phyloP scores from a whole-genome alignment of 1,284 basidiomycete genomes.

The Butyriboletus appendiculatus region DNA sequence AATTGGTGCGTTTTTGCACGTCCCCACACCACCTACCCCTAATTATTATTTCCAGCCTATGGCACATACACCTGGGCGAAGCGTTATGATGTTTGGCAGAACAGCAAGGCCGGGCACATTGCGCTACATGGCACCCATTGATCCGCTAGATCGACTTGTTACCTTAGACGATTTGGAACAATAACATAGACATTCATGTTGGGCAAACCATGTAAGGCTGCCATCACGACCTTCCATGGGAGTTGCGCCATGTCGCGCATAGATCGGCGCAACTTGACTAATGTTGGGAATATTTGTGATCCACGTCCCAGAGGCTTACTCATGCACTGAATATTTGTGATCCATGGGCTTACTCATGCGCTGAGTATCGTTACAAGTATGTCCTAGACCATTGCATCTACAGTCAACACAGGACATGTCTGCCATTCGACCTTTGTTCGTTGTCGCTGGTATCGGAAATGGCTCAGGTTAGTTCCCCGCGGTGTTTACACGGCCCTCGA shows the following conservation, averaged over 20 bases:
- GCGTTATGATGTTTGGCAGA: constrained; percentile 65
- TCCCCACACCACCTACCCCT: not conserved
- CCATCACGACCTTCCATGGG: not conserved
- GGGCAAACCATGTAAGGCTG: not conserved
- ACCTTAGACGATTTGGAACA: constrained; percentile 7
- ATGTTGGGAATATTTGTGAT: constrained; percentile 18
- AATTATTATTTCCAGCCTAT: constrained; percentile 58
- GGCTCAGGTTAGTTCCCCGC: constrained; percentile 31
- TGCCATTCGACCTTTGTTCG: constrained; percentile 43
- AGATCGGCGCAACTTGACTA: constrained; percentile 12
- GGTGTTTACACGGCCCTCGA: not conserved
- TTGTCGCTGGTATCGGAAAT: constrained; percentile 58
- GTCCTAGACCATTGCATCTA: no score
- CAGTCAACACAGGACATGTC: constrained; percentile 33
- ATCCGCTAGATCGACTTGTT: constrained; percentile 18
- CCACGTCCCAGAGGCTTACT: constrained; percentile 28
- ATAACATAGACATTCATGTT: constrained; percentile 21
- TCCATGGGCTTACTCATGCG: constrained; percentile 22
- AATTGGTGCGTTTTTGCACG: constrained; percentile 57
- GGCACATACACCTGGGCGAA: constrained; percentile 85
- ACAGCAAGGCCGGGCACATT: constrained; percentile 81
- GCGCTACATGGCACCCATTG: constrained; percentile 41
- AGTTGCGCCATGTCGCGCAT: constrained; percentile 12
- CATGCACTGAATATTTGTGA: not conserved
- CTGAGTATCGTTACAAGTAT: constrained; percentile 16